These are phyloP conservation scores for Oenanthe sinensis DNA, from an alignment of 129 eudicot species.

Conservation along the genomic window DNA sequence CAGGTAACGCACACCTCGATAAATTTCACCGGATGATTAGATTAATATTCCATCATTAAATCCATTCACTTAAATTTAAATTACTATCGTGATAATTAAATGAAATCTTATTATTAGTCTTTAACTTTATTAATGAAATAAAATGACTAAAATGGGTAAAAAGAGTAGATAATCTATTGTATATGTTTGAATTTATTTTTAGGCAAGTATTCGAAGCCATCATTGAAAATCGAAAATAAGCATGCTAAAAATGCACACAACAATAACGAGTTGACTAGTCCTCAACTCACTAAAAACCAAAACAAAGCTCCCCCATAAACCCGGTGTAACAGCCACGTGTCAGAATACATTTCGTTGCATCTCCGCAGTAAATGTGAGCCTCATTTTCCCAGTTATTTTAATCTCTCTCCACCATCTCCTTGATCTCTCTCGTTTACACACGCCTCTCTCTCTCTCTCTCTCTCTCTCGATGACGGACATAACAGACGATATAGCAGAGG, in stretches of 20 bases:
- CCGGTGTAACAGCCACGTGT: slow-evolving; percentile 27
- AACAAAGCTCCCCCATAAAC: neutral
- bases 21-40: too few relatives aligned
- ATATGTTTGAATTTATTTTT: too few relatives aligned
- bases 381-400: neutral
- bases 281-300: neutral
- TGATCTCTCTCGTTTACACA: neutral
- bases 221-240: too few relatives aligned
- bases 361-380: slow-evolving; percentile 15
- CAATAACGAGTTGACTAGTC: neutral
- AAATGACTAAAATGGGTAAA: too few relatives aligned
- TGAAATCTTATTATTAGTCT: too few relatives aligned
- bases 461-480: slow-evolving; percentile 59
- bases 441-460: neutral
- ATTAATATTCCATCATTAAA: too few relatives aligned
- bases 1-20: too few relatives aligned
- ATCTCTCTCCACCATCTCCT: neutral
- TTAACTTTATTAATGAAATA: too few relatives aligned
- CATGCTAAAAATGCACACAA: neutral
- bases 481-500: slow-evolving; percentile 98
- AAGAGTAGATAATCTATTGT: too few relatives aligned
- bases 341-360: slow-evolving; percentile 17
- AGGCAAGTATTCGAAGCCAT: too few relatives aligned
- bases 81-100: too few relatives aligned
- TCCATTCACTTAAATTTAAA: too few relatives aligned